A percentile compares a stretch with the other conserved stretches of the same genome.
These are phyloP conservation scores for Fusarium sp. DNA, from an alignment of 2,329 filamentous ascomycete genomes.

Conservation along the genomic window DNA sequence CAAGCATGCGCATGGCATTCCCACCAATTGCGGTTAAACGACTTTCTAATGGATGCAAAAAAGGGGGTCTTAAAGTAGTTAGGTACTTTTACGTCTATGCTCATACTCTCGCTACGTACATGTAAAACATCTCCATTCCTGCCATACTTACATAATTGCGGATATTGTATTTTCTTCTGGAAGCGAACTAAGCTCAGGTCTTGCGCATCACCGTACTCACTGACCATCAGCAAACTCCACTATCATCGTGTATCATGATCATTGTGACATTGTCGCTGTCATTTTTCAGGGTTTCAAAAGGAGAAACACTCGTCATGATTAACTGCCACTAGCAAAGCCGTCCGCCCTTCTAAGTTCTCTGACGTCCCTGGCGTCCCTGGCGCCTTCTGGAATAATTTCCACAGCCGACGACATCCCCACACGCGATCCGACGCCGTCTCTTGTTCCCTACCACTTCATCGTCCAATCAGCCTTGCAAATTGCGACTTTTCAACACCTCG, in stretches of 20 bases:
- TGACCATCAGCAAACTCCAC: conserved; percentile 7
- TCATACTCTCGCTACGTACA: neutral
- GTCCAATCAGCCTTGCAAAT: conserved; percentile 48
- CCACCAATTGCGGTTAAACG: conserved; percentile 37
- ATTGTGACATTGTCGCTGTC: neutral
- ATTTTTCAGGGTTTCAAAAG: conserved; percentile 14
- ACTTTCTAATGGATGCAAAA: conserved; percentile 3
- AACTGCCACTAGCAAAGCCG: conserved; percentile 31
- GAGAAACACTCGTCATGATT: conserved; percentile 34
- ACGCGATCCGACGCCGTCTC: conserved; percentile 35
- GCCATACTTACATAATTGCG: neutral
- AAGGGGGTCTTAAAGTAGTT: conserved; percentile 1
- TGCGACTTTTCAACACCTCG: conserved; percentile 15
- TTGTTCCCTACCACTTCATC: conserved; percentile 40
- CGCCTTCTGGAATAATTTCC: conserved; percentile 47
- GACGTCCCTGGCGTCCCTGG: neutral
- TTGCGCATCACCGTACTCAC: conserved; percentile 3
- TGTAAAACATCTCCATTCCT: conserved; percentile 30
- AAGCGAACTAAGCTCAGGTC: conserved; percentile 1
- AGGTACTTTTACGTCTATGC: conserved; percentile 1
- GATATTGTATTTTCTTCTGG: conserved; percentile 10
- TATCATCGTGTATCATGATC: neutral
- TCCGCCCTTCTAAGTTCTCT: neutral
- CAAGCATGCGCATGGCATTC: conserved; percentile 28
- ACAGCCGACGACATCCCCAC: conserved; percentile 38